Evolutionary conservation across 2,329 filamentous ascomycete genomes (phyloP).

Genomic region (Penicillium decumbens): DNA sequence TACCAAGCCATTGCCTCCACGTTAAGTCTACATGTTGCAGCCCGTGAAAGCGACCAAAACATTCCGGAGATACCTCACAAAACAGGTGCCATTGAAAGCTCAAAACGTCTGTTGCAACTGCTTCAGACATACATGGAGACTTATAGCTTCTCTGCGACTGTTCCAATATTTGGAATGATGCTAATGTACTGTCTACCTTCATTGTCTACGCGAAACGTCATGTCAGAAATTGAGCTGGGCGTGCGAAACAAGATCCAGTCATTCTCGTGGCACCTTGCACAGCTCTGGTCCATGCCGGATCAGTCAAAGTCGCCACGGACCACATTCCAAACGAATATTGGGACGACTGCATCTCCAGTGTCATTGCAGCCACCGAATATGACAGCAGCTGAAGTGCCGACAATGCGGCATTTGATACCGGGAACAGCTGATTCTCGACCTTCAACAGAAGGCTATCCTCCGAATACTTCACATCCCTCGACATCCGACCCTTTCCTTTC

Average conservation of each 20-base stretch:
- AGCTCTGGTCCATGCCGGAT: conserved; percentile 25
- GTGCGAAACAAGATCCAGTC: conserved; percentile 28
- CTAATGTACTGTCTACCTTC: conserved; percentile 32
- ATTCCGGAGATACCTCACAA: conserved; percentile 18
- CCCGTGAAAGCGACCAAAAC: conserved; percentile 23
- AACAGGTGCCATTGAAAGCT: conserved; percentile 33
- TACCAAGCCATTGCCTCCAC: conserved; percentile 28
- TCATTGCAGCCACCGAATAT: conserved; percentile 9
- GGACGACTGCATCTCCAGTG: conserved; percentile 1
- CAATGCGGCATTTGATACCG: conserved; percentile 6
- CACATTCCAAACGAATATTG: conserved; percentile 1
- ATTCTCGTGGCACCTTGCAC: conserved; percentile 28
- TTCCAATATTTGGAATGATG: conserved; percentile 41
- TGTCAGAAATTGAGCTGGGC: conserved; percentile 24
- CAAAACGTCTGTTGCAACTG: conserved; percentile 33
- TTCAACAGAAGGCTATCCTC: conserved; percentile 1
- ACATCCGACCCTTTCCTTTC: conserved; percentile 24
- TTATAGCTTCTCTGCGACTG: conserved; percentile 39
- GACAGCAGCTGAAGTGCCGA: conserved; percentile 2
- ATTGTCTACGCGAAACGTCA: conserved; percentile 2
- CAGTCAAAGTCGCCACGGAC: background rate
- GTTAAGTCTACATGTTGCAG: conserved; percentile 26
- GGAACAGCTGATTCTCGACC: conserved; percentile 5
- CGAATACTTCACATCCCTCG: conserved; percentile 4
- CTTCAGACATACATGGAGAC: conserved; percentile 39